A percentile compares a stretch with the other conserved stretches of the same genome.
phyloP scores from a whole-genome alignment of 805 yeast species.

The Candida sithepensis region DNA sequence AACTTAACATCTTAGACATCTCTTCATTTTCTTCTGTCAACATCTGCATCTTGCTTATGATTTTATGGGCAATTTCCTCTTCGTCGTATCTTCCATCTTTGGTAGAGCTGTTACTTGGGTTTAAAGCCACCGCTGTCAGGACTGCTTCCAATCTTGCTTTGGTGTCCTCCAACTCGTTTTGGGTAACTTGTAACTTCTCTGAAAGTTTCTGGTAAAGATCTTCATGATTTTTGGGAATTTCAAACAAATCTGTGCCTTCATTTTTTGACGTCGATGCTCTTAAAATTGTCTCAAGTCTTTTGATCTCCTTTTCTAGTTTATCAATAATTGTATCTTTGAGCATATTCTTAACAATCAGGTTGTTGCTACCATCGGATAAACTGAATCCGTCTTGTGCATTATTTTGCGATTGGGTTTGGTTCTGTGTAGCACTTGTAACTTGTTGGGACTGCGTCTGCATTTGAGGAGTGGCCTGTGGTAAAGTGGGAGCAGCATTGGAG shows the following conservation, averaged over 20 bases:
- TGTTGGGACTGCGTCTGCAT: not conserved
- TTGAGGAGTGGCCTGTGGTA: conserved; percentile 1
- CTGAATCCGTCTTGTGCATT: not conserved
- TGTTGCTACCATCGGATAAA: conserved; percentile 27
- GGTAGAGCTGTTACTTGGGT: conserved; percentile 44
- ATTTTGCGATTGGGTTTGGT: not conserved
- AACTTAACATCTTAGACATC: conserved; percentile 66
- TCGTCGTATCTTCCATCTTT: conserved; percentile 65
- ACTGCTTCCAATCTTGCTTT: conserved; percentile 62
- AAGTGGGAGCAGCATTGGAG: conserved; percentile 7
- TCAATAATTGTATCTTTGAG: conserved; percentile 52
- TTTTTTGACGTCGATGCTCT: conserved; percentile 34
- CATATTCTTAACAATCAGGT: conserved; percentile 46
- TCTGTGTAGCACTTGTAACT: not conserved
- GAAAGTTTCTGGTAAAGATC: conserved; percentile 28
- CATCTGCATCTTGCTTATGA: conserved; percentile 56
- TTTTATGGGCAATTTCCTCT: conserved; percentile 71
- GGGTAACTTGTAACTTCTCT: conserved; percentile 26
- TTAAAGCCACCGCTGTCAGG: conserved; percentile 49
- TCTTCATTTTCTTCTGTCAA: conserved; percentile 68
- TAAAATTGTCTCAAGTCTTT: conserved; percentile 39
- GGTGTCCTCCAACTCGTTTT: conserved; percentile 55
- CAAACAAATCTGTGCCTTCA: conserved; percentile 18
- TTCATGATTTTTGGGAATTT: conserved; percentile 33
- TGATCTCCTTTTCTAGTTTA: conserved; percentile 42